Evolutionary conservation across 768 basidiomycete genomes (phyloP).

Genomic region (Psilocybe azurescens): DNA sequence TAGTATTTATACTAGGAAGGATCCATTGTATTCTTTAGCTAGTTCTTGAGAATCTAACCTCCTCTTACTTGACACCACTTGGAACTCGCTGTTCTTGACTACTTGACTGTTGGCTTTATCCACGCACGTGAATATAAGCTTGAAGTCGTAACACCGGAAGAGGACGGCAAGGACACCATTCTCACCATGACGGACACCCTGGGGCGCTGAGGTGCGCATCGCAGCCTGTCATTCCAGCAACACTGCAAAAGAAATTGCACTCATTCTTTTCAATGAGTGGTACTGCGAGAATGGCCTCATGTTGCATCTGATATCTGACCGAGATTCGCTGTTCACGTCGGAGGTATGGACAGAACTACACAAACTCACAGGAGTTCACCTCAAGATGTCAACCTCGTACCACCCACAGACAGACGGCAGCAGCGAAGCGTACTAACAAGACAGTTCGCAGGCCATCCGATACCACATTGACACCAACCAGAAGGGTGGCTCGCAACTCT

Average conservation of each 20-base stretch:
- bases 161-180: slow-evolving; percentile 28
- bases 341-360: slow-evolving; percentile 37
- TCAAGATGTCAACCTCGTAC: slow-evolving; percentile 39
- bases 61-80: no score
- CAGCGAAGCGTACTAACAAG: slow-evolving; percentile 41
- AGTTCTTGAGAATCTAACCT: no score
- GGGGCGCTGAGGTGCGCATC: slow-evolving; percentile 26
- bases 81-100: no score
- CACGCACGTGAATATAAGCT: no score
- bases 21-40: no score
- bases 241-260: slow-evolving; percentile 24
- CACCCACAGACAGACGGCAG: slow-evolving; percentile 46
- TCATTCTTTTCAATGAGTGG: slow-evolving; percentile 34
- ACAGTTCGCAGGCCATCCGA: slow-evolving; percentile 34
- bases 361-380: slow-evolving; percentile 30
- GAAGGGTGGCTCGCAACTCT: slow-evolving; percentile 34
- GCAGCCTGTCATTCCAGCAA: slow-evolving; percentile 12
- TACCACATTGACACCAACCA: slow-evolving; percentile 36
- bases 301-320: slow-evolving; percentile 34
- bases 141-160: no score
- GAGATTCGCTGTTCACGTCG: slow-evolving; percentile 30
- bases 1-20: no score
- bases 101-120: no score
- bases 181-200: slow-evolving; percentile 31
- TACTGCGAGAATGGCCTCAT: slow-evolving; percentile 42